Base-by-base conservation (phyloP, 169 alveolate genomes). In the Eimeria tenella region DNA sequence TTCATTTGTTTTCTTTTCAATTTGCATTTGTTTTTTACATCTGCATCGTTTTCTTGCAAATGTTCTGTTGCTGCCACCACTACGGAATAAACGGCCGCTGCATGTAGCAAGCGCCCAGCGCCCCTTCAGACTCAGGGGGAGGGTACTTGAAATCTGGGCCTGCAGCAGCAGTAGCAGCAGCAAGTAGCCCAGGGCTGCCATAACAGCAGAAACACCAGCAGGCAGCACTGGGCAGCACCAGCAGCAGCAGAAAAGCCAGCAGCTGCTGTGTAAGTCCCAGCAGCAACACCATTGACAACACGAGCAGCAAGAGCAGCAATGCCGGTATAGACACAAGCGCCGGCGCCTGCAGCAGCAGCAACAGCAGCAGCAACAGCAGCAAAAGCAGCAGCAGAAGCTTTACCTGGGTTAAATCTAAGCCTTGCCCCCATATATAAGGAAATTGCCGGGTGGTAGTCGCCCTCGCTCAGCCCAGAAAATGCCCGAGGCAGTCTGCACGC, bases 391-490 rank as follows among this genome's bases (percentile, higher is more conserved):
- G 53, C n/a, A 23, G 60, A n/a, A 4, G 25, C 5, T 49, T 60
- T 96, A 93, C 97, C 97, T 23, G 95, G 94, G 68, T 97, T 97
- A 79, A 97, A 73, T n/a, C 87, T 87, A 6, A 96, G 96, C 50
- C 95, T 93, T 23, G 98, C 98, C 23, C 98, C 98, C 98, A 97
- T 97, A 93, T 97, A 97, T 58, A 97, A 96, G 23, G 98, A 95
- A 50, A 97, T 94, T 19, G 98, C 97, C 1, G 98, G 98, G 86
- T 97, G 98, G 95, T 97, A 97, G 70, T 77, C 93, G 31, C 98
- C 98, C 79, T 96, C 97, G 86, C 96, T 95, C 8, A 97, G 93
- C 70, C 94, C 95, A 56, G 93, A 62, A 90, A 94, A 93, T 75
- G 95, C 96, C 74, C 94, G 81, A 11, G 95, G 95, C 90, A 94